Conservation (phyloP, 2,329 filamentous ascomycete species). For the Colletotrichum liriopes region DNA sequence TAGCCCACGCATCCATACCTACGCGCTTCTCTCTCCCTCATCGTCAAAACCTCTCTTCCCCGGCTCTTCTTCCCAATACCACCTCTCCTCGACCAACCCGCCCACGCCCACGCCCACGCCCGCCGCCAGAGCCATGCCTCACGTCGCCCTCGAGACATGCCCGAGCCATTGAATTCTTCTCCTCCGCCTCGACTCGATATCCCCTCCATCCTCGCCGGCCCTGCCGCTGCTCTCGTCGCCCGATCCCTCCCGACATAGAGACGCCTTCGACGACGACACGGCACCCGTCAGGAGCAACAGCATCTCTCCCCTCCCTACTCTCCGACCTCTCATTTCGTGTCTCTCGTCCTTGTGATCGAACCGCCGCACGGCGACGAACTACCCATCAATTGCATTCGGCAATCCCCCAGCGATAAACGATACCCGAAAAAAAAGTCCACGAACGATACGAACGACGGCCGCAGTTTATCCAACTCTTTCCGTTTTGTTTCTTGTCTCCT, state of each 20-base stretch:
- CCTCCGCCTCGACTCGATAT: conserved; percentile 48
- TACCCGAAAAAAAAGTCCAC: conserved; percentile 21
- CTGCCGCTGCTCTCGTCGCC: conserved; percentile 11
- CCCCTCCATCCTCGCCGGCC: conserved; percentile 48
- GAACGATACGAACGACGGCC: conserved; percentile 37
- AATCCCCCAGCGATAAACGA: conserved; percentile 21
- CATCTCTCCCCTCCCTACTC: conserved; percentile 13
- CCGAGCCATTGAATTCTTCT: conserved; percentile 44
- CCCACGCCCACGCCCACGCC: conserved; percentile 6
- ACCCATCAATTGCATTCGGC: conserved; percentile 5
- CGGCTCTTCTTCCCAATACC: conserved; percentile 14
- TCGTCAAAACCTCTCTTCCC: conserved; percentile 42
- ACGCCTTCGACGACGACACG: conserved; percentile 9
- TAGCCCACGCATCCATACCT: conserved; percentile 9
- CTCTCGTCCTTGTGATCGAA: conserved; percentile 16
- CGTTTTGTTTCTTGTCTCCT: conserved; percentile 6
- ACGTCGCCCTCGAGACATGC: conserved; percentile 39
- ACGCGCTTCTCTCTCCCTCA: conserved; percentile 1
- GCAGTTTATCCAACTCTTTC: conserved; percentile 19
- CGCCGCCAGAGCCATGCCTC: conserved; percentile 23
- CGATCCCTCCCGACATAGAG: conserved; percentile 9
- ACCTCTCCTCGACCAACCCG: conserved; percentile 9
- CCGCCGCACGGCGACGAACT: background rate
- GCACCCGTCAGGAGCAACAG: conserved; percentile 12
- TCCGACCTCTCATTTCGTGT: background rate